Percentiles rank a stretch among this genome's conserved stretches.
phyloP scores from a whole-genome alignment of 805 yeast genomes.

The Candida maesae region DNA sequence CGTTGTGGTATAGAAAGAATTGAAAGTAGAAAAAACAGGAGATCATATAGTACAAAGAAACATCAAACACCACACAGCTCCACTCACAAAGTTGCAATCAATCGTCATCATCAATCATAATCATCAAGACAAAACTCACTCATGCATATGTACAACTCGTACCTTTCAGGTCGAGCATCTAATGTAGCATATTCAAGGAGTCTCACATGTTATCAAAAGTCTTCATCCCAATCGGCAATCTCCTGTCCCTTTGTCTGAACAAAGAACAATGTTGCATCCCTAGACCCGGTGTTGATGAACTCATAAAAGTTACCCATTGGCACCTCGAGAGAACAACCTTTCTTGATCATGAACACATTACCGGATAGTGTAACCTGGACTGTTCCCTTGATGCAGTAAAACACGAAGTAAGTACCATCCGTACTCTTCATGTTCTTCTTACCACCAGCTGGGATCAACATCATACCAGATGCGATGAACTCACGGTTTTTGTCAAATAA shows the following conservation, averaged over 20 bases:
- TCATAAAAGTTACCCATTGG: slow-evolving; percentile 77
- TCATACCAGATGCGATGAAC: slow-evolving; percentile 68
- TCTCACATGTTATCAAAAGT: too few relatives aligned
- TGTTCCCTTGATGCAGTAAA: slow-evolving; percentile 69
- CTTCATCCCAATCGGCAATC: slow-evolving; percentile 22
- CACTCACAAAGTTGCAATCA: too few relatives aligned
- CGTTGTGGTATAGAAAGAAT: too few relatives aligned
- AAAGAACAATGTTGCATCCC: slow-evolving; percentile 63
- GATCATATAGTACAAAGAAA: too few relatives aligned
- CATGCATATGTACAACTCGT: too few relatives aligned
- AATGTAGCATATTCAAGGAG: too few relatives aligned
- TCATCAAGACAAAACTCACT: too few relatives aligned
- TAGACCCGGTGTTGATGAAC: slow-evolving; percentile 57
- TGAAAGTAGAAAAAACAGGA: too few relatives aligned
- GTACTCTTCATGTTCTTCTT: slow-evolving; percentile 58
- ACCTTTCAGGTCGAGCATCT: background rate
- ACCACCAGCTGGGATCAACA: slow-evolving; percentile 60
- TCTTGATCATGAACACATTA: slow-evolving; percentile 53
- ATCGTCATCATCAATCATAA: too few relatives aligned
- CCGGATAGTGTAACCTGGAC: slow-evolving; percentile 64
- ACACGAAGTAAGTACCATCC: slow-evolving; percentile 61
- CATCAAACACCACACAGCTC: too few relatives aligned
- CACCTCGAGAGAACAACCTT: slow-evolving; percentile 77
- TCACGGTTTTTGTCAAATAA: slow-evolving; percentile 61
- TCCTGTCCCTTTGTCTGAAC: slow-evolving; percentile 52